Conservation (phyloP, 2,329 filamentous ascomycete genomes). For the Trichoderma sp. region DNA sequence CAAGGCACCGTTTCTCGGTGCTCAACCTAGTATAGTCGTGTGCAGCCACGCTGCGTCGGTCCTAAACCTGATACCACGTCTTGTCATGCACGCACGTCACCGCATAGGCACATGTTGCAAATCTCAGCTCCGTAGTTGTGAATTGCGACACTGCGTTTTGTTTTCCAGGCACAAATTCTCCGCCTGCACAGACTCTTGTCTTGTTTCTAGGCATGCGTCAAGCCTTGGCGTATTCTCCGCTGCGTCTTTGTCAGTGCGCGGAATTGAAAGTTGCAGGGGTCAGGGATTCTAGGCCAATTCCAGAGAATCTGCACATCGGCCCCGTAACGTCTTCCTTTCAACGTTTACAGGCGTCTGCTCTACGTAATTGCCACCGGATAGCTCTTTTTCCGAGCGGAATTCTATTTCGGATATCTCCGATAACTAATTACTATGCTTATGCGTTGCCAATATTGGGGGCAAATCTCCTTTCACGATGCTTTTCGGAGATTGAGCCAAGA, state of each 20-base stretch:
- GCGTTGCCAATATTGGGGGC: neutral
- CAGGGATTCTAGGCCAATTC: neutral
- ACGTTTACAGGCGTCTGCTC: neutral
- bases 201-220: neutral
- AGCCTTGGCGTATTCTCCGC: neutral
- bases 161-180: neutral
- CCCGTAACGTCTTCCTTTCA: neutral
- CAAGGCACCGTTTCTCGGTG: neutral
- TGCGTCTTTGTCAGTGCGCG: neutral
- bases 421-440: constrained; percentile 4
- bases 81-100: neutral
- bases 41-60: neutral
- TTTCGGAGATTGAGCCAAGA: neutral
- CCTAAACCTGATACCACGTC: neutral
- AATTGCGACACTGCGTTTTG: neutral
- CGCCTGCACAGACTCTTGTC: neutral
- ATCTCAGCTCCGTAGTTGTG: neutral
- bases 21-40: neutral
- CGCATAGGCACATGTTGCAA: neutral
- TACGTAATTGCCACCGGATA: neutral
- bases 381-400: neutral
- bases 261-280: neutral
- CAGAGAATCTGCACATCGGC: neutral
- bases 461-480: neutral
- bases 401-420: constrained; percentile 13